Conservation (phyloP, 75 land plant species). For the Larix kaempferi region DNA sequence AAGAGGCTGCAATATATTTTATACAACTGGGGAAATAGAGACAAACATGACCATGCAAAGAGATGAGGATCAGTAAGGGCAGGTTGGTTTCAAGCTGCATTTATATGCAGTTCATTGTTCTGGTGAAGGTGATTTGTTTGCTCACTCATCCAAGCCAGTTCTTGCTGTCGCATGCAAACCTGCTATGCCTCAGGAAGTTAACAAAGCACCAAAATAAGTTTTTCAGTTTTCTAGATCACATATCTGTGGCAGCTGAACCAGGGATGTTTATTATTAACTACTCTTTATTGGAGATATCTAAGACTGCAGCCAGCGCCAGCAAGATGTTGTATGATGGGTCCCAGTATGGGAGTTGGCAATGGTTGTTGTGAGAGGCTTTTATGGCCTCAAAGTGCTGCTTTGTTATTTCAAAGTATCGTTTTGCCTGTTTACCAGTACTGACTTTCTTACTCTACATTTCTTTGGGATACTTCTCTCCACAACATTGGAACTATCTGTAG, state of each 20-base stretch:
- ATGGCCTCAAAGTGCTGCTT: neutral
- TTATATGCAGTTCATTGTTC: neutral
- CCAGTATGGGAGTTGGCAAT: neutral
- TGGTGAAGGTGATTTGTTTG: neutral
- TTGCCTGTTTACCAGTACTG: neutral
- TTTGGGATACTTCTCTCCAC: neutral
- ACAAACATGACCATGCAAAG: neutral
- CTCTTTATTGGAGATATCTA: neutral
- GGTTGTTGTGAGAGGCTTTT: neutral
- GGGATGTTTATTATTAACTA: no score
- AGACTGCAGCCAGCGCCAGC: neutral
- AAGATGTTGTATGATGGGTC: no score
- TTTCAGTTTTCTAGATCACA: no score
- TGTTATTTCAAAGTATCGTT: neutral
- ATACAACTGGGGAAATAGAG: neutral
- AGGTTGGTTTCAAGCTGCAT: neutral
- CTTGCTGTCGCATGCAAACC: neutral
- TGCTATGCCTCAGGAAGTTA: neutral
- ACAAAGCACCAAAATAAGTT: neutral
- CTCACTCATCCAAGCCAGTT: neutral
- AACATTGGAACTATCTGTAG: neutral
- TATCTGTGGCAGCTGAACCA: neutral
- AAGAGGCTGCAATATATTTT: neutral
- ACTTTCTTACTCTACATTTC: neutral
- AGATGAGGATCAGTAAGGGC: neutral